Base-by-base conservation (phyloP, 495 filamentous ascomycete genomes). In the Penicillium egyptiacum region DNA sequence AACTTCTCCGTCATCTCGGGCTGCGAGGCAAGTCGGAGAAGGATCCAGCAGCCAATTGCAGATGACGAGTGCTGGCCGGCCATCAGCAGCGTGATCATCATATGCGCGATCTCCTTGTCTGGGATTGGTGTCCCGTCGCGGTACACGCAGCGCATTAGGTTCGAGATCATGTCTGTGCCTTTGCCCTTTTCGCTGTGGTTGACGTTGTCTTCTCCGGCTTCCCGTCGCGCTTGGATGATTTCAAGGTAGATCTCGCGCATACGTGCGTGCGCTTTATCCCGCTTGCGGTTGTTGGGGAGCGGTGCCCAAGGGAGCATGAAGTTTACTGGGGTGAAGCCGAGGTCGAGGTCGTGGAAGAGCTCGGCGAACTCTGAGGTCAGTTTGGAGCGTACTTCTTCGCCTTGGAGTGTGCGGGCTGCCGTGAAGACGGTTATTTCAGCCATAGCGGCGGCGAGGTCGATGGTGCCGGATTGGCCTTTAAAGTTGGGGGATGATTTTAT, bases 31-130 rank as follows among this genome's bases (percentile, higher is more conserved):
- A 93, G 83, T 33, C 87, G 87, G 16, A 92, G 80, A 75, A 93
- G 81, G 63, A 91, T 89, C 89, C 89, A 95, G 28, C 87, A 79
- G 65, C 82, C 86, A 44, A 88, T 90, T 7, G 89, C 88, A 40
- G 90, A 90, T 3, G 89, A 91, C 1, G 89, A 92, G 77, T 95
- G 90, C 66, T 95, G 90, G 55, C 90, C 90, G 30, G 88, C 90
- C 90, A 95, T 92, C 9, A 95, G 78, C 23, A 95, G 81, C 0
- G 90, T 89, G 66, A 95, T 95, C 87, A 95, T 91, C 83, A 95
- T 92, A 67, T 93, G 90, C 7, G 90, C 90, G 37, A 93, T 82
- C 61, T 95, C 89, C 58, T 86, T 81, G 68, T 95, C 90, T 11
- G 90, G 86, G 7, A 93, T 77, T 6, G 73, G 70, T 26, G 72